These are phyloP conservation scores for Oenanthe javanica DNA, from an alignment of 140 eudicot genomes.

Conservation along the genomic window DNA sequence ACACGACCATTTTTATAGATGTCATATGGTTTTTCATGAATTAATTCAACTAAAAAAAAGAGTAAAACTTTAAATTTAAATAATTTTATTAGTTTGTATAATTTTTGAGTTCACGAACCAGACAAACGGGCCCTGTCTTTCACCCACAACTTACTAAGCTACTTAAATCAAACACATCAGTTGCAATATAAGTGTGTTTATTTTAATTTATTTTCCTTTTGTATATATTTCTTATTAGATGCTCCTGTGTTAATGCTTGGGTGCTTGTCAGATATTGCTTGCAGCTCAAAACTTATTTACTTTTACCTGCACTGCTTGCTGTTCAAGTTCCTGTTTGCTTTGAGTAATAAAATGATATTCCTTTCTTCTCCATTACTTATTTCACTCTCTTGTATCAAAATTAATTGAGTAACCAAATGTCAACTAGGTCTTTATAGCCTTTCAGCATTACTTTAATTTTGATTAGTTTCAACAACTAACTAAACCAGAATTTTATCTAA, in stretches of 20 bases:
- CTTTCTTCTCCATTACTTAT: constrained; percentile 1
- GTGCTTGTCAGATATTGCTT: constrained; percentile 3
- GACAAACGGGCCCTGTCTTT: too few relatives aligned
- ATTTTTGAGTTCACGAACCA: too few relatives aligned
- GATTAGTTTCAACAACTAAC: constrained; percentile 20
- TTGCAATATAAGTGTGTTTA: neutral
- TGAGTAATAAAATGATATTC: constrained; percentile 5
- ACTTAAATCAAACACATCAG: neutral
- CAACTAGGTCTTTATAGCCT: constrained; percentile 12
- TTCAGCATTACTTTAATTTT: neutral
- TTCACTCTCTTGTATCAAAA: neutral
- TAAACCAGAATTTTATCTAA: constrained; percentile 9
- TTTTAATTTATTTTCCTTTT: too few relatives aligned
- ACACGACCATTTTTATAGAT: too few relatives aligned
- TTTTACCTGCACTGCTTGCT: constrained; percentile 4
- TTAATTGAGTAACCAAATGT: constrained; percentile 8
- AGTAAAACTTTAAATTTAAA: too few relatives aligned
- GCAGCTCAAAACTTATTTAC: neutral
- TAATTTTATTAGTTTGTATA: too few relatives aligned
- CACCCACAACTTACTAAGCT: neutral
- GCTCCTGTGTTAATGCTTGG: too few relatives aligned
- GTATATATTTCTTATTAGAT: too few relatives aligned
- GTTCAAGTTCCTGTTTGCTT: constrained; percentile 2
- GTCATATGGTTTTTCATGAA: too few relatives aligned
- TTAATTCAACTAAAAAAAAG: too few relatives aligned